Conservation (phyloP, 2,329 filamentous ascomycete genomes). For the Dactylonectria estremocensis region DNA sequence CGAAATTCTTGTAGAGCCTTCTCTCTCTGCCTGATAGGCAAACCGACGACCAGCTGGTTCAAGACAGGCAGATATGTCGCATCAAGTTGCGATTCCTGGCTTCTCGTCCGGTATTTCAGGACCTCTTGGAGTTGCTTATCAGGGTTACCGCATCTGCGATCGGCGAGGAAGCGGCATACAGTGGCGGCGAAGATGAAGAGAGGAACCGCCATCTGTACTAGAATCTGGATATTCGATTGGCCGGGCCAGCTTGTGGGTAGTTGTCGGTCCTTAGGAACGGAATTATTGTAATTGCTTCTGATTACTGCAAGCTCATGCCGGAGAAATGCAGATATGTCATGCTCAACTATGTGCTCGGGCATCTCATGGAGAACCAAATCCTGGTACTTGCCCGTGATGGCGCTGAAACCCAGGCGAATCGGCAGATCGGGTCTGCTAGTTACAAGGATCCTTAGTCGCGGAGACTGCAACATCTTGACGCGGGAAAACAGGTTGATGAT, state of each 20-base stretch:
- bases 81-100: conserved; percentile 11
- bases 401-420: conserved; percentile 53
- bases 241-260: conserved; percentile 31
- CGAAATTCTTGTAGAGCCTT: neutral
- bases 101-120: conserved; percentile 34
- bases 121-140: conserved; percentile 44
- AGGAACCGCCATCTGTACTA: conserved; percentile 49
- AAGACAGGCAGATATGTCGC: conserved; percentile 1
- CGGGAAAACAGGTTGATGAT: neutral
- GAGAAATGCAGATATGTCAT: conserved; percentile 57
- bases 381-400: conserved; percentile 37
- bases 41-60: neutral
- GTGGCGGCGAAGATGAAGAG: conserved; percentile 58
- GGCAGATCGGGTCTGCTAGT: conserved; percentile 53
- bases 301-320: conserved; percentile 50
- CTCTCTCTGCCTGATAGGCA: neutral
- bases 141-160: conserved; percentile 38
- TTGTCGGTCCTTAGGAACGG: neutral
- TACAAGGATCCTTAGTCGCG: neutral
- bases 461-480: neutral
- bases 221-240: neutral
- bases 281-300: conserved; percentile 37
- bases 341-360: conserved; percentile 46
- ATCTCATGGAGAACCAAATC: conserved; percentile 56
- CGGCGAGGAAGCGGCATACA: conserved; percentile 50